Percentiles rank a stretch among this genome's conserved stretches.
Conservation (phyloP, 2,329 filamentous ascomycete species). For the Aspergillus sp. region DNA sequence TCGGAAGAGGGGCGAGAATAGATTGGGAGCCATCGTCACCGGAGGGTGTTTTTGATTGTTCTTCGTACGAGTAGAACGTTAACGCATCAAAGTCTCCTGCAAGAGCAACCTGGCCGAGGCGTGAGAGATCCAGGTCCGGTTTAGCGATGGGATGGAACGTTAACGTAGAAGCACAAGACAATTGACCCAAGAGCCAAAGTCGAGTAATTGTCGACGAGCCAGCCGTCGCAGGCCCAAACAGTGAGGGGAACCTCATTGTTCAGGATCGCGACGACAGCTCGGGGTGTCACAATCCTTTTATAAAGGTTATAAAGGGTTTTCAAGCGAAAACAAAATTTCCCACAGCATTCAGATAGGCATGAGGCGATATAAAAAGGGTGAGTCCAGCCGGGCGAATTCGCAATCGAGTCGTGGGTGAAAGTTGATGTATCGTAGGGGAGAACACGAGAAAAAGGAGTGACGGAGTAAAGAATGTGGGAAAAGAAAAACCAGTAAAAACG, state of each 20-base stretch:
- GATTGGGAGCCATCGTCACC: conserved; percentile 77
- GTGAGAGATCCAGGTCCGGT: conserved; percentile 65
- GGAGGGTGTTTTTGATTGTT: conserved; percentile 64
- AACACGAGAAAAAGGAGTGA: conserved; percentile 21
- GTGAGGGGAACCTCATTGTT: conserved; percentile 47
- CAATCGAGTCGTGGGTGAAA: conserved; percentile 10
- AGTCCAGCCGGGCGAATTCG: conserved; percentile 11
- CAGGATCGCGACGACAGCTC: conserved; percentile 39
- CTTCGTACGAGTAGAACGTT: conserved; percentile 82
- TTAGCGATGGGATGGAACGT: conserved; percentile 37
- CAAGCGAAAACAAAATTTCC: conserved; percentile 8
- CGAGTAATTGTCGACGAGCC: conserved; percentile 34
- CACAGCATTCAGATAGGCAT: conserved; percentile 11
- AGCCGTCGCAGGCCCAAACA: conserved; percentile 46
- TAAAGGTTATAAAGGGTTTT: conserved; percentile 2
- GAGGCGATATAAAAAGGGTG: conserved; percentile 9
- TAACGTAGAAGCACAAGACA: conserved; percentile 30
- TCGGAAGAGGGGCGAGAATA: conserved; percentile 77
- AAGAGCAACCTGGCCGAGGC: conserved; percentile 79
- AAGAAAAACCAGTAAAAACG: conserved; percentile 14
- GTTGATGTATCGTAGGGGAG: conserved; percentile 13
- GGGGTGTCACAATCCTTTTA: conserved; percentile 1
- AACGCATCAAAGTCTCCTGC: conserved; percentile 89
- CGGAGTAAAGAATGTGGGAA: conserved; percentile 19
- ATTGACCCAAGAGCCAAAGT: conserved; percentile 24